Base-by-base conservation (phyloP, 1,139 yeast genomes). In the Saccharomyces hybrid region DNA sequence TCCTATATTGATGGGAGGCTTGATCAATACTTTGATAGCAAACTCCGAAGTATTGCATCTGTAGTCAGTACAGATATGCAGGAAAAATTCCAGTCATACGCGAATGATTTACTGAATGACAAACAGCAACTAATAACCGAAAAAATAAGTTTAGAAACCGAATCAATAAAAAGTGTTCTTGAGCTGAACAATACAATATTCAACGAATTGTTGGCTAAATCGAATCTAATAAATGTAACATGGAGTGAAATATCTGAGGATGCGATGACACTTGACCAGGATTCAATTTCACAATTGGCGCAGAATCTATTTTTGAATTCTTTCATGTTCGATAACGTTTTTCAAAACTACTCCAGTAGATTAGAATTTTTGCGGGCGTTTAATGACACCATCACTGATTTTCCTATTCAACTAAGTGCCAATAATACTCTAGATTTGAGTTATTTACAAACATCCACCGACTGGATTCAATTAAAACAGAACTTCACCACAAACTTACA, bases 191-290 rank as follows among this genome's bases (percentile, higher is more conserved):
- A 16, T 16, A 38, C 42, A 1, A 38, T 38, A 5, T 38, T 14
- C 6, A 38, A 38, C 27, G 44, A 47, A 11, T 46, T 56, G 13
- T 29, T 51, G 13, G 52, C 38, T 27, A 53, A 56, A 47, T 56
- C 64, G 3, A 19, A 46, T 14, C 46, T 51, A 46, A 55, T 61
- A n/a, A 58, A 59, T 29, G 50, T 49, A 19, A 55, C 63, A 8
- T 50, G 55, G 32, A 55, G 53, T 7, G 47, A 50, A 19, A 34
- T 60, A 23, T 50, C 58, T 5, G 47, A 41, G 19, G 50, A 52
- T 28, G 60, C 60, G 8, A 49, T 58, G 19, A 50, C 54, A 4
- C 52, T 57, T 2, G 57, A 55, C 5, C 16, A 50, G 23, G 42
- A 16, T 14, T 38, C 42, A 11, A 16, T 38, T 16, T 38, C 32